Percentiles rank a stretch among this genome's conserved stretches.
Conservation (phyloP, 2,329 filamentous ascomycete genomes). For the Pleoardoris graminearum region DNA sequence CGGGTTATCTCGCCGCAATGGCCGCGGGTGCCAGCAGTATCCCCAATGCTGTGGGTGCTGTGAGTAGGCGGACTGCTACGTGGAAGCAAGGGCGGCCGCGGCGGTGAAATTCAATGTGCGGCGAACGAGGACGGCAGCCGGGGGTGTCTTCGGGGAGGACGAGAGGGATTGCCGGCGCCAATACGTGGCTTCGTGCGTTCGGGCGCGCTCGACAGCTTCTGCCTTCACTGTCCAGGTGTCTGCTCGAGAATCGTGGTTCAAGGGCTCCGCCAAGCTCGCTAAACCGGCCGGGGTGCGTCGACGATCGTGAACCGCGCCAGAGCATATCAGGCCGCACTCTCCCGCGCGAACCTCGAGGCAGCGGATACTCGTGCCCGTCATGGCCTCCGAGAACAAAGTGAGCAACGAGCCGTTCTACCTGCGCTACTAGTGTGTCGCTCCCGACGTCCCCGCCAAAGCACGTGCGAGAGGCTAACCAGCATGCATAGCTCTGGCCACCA, state of each 20-base stretch:
- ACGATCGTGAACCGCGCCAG: slow-evolving; percentile 18
- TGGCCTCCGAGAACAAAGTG: slow-evolving; percentile 52
- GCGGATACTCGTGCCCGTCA: slow-evolving; percentile 39
- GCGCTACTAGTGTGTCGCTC: slow-evolving; percentile 82
- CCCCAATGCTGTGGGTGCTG: slow-evolving; percentile 35
- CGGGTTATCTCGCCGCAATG: slow-evolving; percentile 24
- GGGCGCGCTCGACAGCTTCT: slow-evolving; percentile 27
- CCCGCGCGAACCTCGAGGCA: slow-evolving; percentile 2
- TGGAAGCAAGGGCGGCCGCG: slow-evolving; percentile 29
- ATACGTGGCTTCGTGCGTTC: slow-evolving; percentile 21
- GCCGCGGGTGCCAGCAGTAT: slow-evolving; percentile 29
- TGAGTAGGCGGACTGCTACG: slow-evolving; percentile 42
- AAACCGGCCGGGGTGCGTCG: slow-evolving; percentile 26
- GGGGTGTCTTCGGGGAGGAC: slow-evolving; percentile 8
- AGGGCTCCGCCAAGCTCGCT: slow-evolving; percentile 4
- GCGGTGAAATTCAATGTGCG: slow-evolving; percentile 17
- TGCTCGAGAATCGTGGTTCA: slow-evolving; percentile 41
- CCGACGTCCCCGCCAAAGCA: slow-evolving; percentile 6
- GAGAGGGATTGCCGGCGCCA: slow-evolving; percentile 21
- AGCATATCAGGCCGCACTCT: slow-evolving; percentile 9
- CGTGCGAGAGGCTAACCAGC: slow-evolving; percentile 21
- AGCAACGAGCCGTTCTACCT: slow-evolving; percentile 85
- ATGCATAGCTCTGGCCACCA: slow-evolving; percentile 85
- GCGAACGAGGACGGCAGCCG: slow-evolving; percentile 17
- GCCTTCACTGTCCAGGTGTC: slow-evolving; percentile 40